Percentiles rank a stretch among this genome's conserved stretches.
Conservation (phyloP, 306 rosid species). For the Pueraria montana region DNA sequence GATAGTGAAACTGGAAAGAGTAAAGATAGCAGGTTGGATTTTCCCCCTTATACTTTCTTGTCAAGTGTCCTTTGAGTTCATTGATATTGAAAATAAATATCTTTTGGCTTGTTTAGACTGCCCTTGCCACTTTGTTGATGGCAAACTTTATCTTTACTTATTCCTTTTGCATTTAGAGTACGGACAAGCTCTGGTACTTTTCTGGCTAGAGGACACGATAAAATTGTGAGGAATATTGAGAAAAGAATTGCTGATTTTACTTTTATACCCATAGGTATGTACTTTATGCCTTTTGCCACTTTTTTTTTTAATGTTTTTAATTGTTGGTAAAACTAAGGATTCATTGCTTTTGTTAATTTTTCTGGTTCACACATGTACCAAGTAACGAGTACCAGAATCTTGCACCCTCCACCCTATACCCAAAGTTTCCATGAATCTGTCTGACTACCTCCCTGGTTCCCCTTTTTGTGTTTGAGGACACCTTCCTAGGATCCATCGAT, state of each 20-base stretch:
- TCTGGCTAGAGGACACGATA: slow-evolving; percentile 80
- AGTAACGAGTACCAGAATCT: too few relatives aligned
- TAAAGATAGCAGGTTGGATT: slow-evolving; percentile 82
- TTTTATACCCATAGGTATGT: slow-evolving; percentile 83
- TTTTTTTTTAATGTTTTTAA: slow-evolving; percentile 34
- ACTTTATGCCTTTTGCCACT: slow-evolving; percentile 37
- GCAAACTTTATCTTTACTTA: slow-evolving; percentile 12
- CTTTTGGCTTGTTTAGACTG: too few relatives aligned
- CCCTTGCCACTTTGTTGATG: background rate
- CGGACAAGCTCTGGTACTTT: slow-evolving; percentile 95
- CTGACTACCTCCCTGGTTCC: background rate
- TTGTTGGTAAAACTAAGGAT: slow-evolving; percentile 34
- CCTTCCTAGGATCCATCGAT: background rate
- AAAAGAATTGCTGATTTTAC: slow-evolving; percentile 86
- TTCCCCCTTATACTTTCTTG: background rate
- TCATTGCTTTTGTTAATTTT: slow-evolving; percentile 10
- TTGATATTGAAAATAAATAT: slow-evolving; percentile 28
- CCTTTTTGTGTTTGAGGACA: background rate
- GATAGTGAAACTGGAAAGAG: slow-evolving; percentile 87
- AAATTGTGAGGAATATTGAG: slow-evolving; percentile 79
- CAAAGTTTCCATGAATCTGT: slow-evolving; percentile 22
- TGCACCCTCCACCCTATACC: background rate
- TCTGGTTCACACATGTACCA: slow-evolving; percentile 16
- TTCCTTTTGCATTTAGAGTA: too few relatives aligned
- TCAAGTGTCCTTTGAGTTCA: slow-evolving; percentile 32